Conservation (phyloP, 2,329 filamentous ascomycete genomes). For the Cladophialophora chaetospira region DNA sequence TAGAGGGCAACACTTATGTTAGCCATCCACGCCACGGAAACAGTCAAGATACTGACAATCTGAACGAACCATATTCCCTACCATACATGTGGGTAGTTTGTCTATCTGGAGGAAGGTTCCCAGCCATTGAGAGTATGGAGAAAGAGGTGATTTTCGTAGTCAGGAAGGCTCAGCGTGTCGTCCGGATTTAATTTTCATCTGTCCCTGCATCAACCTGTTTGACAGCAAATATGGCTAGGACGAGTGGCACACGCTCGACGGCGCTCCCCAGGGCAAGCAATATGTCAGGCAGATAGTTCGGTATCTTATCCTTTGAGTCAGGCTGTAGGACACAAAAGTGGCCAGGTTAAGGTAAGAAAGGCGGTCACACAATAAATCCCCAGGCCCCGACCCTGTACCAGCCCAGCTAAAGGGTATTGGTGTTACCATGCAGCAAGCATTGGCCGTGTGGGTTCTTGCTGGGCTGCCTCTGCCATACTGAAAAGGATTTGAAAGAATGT, state of each 20-base stretch:
- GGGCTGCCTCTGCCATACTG: too few species aligned
- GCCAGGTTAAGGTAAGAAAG: neutral
- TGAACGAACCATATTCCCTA: conserved; percentile 29
- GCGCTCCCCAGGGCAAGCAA: neutral
- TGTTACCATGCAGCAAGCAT: neutral
- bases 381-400: neutral
- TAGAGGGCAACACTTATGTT: conserved; percentile 13
- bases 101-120: neutral
- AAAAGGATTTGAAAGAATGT: neutral
- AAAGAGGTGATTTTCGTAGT: neutral
- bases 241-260: neutral
- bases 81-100: conserved; percentile 19
- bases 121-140: neutral
- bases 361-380: neutral
- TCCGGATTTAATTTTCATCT: neutral
- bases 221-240: neutral
- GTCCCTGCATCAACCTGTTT: neutral
- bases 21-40: neutral
- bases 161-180: neutral
- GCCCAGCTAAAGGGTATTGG: neutral
- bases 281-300: neutral
- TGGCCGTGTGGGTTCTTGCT: too few species aligned
- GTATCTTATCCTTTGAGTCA: neutral
- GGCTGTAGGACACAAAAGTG: neutral
- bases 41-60: conserved; percentile 17